Percentiles rank a stretch among this genome's conserved stretches.
These are phyloP conservation scores for Colletotrichum simmondsii DNA, from an alignment of 2,329 filamentous ascomycete genomes.

Conservation along the genomic window DNA sequence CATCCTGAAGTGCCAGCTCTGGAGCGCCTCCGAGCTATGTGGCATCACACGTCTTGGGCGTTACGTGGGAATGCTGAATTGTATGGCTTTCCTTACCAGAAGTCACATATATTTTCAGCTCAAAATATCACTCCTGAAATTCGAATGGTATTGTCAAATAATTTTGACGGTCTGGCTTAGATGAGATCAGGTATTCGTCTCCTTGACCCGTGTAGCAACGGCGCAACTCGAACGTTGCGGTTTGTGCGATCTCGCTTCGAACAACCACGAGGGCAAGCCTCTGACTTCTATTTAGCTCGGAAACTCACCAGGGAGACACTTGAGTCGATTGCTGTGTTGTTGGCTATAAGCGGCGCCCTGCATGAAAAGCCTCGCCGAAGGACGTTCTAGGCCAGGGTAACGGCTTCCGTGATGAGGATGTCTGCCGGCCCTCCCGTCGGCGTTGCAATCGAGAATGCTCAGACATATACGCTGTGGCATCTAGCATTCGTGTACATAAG, in stretches of 20 bases:
- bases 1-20: slow-evolving; percentile 2
- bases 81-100: neutral
- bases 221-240: neutral
- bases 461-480: neutral
- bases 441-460: neutral
- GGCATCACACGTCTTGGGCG: slow-evolving; percentile 2
- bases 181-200: neutral
- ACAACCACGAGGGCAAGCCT: neutral
- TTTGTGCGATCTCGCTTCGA: neutral
- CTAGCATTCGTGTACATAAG: slow-evolving; percentile 37
- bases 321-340: slow-evolving; percentile 6
- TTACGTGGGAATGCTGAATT: slow-evolving; percentile 1
- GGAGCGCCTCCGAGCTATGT: slow-evolving; percentile 7
- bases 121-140: neutral
- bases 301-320: neutral
- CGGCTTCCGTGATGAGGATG: neutral
- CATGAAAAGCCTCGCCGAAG: slow-evolving; percentile 8
- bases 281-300: neutral
- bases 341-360: slow-evolving; percentile 17
- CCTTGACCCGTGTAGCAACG: neutral
- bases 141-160: slow-evolving; percentile 2
- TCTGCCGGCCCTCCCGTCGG: slow-evolving; percentile 9
- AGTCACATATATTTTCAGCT: neutral
- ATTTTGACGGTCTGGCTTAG: neutral
- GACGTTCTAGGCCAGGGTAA: slow-evolving; percentile 7